Evolutionary conservation across 2,329 filamentous ascomycete species (phyloP), one percentile per base, ranked within the genome.

Genomic region (Penicillium janthinellum): DNA sequence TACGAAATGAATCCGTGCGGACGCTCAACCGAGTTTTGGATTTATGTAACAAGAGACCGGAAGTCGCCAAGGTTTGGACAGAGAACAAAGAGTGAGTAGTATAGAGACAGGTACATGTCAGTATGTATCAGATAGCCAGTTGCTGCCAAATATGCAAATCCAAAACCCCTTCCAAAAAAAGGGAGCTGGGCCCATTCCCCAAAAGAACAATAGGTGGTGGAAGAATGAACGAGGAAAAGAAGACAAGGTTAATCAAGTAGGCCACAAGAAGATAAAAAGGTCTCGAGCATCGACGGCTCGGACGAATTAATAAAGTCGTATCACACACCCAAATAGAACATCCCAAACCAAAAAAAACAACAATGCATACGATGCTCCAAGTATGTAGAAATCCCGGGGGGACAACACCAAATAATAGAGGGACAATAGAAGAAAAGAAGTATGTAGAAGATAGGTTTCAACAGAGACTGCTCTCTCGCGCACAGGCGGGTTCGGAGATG

Each of bases 81-180:
- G 54, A 64, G 55, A 61, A 45, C 49, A 57, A 52, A 56, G 59
- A 57, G 38, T 38, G 50, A 54, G 49, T 57, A 65, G 35, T 61
- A 60, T 64, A 61, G 35, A 52, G 28, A 31, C 34, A 31, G 37
- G 63, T 67, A 71, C 63, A 68, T 68, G 60, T 66, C 60, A 64
- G 56, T 68, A 62, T 70, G 66, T 70, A 70, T 67, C 60, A 66
- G 58, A 62, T 59, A 65, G 56, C 56, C 54, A 62, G 59, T 58
- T 71, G 67, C 70, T 71, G 64, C 64, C 65, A 67, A 68, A 71
- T 64, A 67, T 67, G 62, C 64, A 69, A 64, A 67, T 66, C 62
- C 68, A 68, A 60, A 63, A 64, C 59, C 66, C 54, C 64, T 60
- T 51, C 47, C 56, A 59, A 59, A 60, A 56, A 59, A 61, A 58